phyloP scores from a whole-genome alignment of 768 basidiomycete species.

The Crassisporium funariophilum region DNA sequence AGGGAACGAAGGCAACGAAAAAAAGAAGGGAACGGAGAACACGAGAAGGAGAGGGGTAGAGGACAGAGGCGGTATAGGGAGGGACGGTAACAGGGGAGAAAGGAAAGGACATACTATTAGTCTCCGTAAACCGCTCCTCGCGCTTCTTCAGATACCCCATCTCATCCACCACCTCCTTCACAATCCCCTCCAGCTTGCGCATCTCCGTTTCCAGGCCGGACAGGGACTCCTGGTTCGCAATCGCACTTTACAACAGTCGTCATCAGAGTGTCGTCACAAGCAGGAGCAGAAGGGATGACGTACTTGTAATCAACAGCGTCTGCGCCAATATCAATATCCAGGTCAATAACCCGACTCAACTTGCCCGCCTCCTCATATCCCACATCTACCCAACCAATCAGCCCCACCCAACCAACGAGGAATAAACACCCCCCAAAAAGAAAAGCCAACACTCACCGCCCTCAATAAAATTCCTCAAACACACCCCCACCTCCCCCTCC shows the following conservation, averaged over 20 bases:
- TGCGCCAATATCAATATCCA: conserved; percentile 97
- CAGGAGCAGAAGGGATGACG: conserved; percentile 29
- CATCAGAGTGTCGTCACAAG: conserved; percentile 1
- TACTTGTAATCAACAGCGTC: conserved; percentile 99
- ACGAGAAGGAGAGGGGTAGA: neutral
- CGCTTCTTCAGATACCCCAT: conserved; percentile 86
- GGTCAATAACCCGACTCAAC: conserved; percentile 73
- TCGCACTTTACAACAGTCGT: conserved; percentile 61
- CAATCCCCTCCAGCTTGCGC: conserved; percentile 94
- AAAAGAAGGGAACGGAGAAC: no score
- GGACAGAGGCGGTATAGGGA: no score
- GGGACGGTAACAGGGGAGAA: neutral
- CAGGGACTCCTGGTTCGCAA: conserved; percentile 96
- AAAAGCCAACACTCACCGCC: conserved; percentile 45
- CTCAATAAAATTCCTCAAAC: conserved; percentile 83
- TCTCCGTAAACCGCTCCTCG: conserved; percentile 86
- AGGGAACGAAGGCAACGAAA: no score
- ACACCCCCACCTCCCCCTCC: conserved; percentile 94
- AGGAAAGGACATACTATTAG: conserved; percentile 75
- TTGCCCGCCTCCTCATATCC: conserved; percentile 48
- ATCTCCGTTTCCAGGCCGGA: conserved; percentile 97
- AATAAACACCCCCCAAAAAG: neutral
- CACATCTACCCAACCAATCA: conserved; percentile 39
- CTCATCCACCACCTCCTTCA: conserved; percentile 94
- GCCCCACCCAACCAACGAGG: no score